Evolutionary conservation across 192 early-diverging fungal genomes (phyloP).

Genomic region (Coemansia sp.): DNA sequence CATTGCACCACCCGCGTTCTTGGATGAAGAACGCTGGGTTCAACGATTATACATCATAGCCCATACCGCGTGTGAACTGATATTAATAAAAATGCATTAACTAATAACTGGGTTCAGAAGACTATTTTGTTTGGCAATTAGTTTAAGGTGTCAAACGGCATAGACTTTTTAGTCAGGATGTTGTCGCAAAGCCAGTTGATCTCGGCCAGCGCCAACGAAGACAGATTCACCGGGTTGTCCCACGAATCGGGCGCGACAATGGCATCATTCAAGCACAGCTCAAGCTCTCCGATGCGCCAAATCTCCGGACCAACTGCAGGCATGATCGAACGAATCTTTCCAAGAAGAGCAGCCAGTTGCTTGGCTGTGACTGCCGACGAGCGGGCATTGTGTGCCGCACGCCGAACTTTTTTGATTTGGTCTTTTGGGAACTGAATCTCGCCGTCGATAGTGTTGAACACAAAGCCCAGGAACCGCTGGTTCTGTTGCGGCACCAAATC

Average conservation of each 20-base stretch:
- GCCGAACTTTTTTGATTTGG: conserved; percentile 51
- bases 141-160: conserved; percentile 9
- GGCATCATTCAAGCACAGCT: conserved; percentile 28
- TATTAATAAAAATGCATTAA: background rate
- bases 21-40: no score
- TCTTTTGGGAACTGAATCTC: conserved; percentile 42
- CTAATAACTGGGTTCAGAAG: background rate
- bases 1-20: no score
- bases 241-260: conserved; percentile 46
- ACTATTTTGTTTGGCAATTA: background rate
- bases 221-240: conserved; percentile 39
- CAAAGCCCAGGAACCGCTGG: conserved; percentile 53
- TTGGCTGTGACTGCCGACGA: conserved; percentile 41
- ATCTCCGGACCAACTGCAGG: conserved; percentile 40
- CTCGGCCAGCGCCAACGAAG: conserved; percentile 25
- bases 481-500: conserved; percentile 53
- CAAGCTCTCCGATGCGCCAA: conserved; percentile 35
- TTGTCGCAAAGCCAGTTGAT: conserved; percentile 52
- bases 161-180: conserved; percentile 34
- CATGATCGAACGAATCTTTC: conserved; percentile 50
- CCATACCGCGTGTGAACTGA: background rate
- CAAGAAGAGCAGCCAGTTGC: conserved; percentile 48
- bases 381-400: conserved; percentile 38
- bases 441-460: conserved; percentile 47
- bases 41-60: no score